Evolutionary conservation across 2,329 filamentous ascomycete species (phyloP).

Genomic region (Colletotrichum eremochloae): DNA sequence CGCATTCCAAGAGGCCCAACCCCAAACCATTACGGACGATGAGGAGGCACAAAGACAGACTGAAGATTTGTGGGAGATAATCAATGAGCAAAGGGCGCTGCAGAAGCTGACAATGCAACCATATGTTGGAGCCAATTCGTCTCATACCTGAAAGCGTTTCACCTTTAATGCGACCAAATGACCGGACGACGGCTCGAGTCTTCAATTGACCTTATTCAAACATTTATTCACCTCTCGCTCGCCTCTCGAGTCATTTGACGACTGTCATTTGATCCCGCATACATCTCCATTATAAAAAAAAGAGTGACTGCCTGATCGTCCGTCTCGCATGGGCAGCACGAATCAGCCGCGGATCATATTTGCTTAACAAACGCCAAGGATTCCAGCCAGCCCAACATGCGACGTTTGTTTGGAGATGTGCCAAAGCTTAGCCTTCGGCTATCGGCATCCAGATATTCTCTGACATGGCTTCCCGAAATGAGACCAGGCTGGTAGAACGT

Average conservation of each 20-base stretch:
- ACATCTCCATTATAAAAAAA: constrained; percentile 22
- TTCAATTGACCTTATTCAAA: constrained; percentile 39
- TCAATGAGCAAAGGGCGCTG: constrained; percentile 54
- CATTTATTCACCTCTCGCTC: constrained; percentile 12
- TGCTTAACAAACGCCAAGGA: constrained; percentile 31
- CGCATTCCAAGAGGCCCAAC: constrained; percentile 54
- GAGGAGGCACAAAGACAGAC: constrained; percentile 48
- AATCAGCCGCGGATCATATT: constrained; percentile 23
- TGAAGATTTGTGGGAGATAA: constrained; percentile 55
- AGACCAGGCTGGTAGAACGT: constrained; percentile 6
- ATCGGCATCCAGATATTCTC: constrained; percentile 27
- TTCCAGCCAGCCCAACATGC: background rate
- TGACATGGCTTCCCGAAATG: constrained; percentile 9
- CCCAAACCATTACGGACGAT: constrained; percentile 48
- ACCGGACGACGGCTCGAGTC: constrained; percentile 39
- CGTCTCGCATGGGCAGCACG: constrained; percentile 34
- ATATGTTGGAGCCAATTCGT: constrained; percentile 47
- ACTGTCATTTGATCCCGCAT: constrained; percentile 20
- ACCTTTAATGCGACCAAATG: constrained; percentile 18
- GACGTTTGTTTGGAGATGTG: constrained; percentile 3
- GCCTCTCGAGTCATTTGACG: constrained; percentile 26
- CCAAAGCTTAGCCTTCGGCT: constrained; percentile 36
- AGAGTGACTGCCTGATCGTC: constrained; percentile 12
- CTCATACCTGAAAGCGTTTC: constrained; percentile 38
- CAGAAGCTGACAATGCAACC: constrained; percentile 51